phyloP scores from a whole-genome alignment of 352 stramenopile genomes.

The Globisporangium viniferum region DNA sequence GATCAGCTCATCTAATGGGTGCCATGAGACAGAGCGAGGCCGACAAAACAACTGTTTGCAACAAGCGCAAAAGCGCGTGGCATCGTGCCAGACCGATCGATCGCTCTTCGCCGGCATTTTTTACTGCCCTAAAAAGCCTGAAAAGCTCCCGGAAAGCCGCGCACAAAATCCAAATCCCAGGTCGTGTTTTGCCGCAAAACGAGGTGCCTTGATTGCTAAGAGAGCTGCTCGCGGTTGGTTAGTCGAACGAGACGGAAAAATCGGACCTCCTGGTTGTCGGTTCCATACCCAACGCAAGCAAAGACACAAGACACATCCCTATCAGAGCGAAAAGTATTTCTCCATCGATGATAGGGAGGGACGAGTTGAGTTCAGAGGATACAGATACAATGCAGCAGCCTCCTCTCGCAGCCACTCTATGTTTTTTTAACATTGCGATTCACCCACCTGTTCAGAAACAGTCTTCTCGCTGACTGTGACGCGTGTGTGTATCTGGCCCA shows the following conservation, averaged over 20 bases:
- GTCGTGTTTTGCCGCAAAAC: neutral
- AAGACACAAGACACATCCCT: neutral
- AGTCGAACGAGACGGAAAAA: neutral
- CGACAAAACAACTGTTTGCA: neutral
- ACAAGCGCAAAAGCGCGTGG: neutral
- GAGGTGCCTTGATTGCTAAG: conserved; percentile 3
- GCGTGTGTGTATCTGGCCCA: neutral
- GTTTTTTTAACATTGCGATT: neutral
- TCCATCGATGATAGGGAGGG: neutral
- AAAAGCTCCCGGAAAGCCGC: neutral
- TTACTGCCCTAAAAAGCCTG: neutral
- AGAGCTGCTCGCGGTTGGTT: neutral
- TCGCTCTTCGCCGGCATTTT: neutral
- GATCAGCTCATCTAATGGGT: neutral
- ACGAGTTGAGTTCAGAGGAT: neutral
- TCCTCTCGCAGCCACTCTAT: neutral
- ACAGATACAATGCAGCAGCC: neutral
- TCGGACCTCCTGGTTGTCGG: neutral
- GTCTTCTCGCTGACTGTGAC: neutral
- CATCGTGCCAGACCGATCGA: neutral
- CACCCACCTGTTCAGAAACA: neutral
- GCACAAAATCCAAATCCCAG: neutral
- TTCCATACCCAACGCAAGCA: neutral
- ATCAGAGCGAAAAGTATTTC: conserved; percentile 1
- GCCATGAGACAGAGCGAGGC: neutral